Evolutionary conservation across 345 rosid genomes (phyloP).

Genomic region (Clausena lansium): DNA sequence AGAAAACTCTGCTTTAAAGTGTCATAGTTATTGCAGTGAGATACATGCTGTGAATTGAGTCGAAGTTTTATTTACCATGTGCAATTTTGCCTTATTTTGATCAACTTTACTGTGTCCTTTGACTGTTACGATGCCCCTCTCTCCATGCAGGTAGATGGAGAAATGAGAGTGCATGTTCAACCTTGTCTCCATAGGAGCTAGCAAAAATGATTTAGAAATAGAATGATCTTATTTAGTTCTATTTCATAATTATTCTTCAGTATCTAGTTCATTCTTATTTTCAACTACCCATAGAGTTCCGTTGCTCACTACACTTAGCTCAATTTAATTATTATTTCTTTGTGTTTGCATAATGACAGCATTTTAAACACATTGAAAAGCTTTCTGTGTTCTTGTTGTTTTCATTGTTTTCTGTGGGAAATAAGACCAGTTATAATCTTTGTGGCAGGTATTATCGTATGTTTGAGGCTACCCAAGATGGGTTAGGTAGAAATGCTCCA

Average conservation of each 20-base stretch:
- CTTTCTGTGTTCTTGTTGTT: not conserved
- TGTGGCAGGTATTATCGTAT: slow-evolving; percentile 86
- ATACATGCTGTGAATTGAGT: not conserved
- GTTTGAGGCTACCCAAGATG: slow-evolving; percentile 99
- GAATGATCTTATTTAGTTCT: not conserved
- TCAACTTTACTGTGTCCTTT: not conserved
- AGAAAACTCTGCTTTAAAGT: not conserved
- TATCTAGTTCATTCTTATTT: not conserved
- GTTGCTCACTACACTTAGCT: not conserved
- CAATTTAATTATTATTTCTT: not conserved
- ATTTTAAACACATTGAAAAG: not conserved
- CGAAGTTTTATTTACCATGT: not conserved
- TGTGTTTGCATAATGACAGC: not conserved
- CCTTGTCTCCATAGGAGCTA: not conserved
- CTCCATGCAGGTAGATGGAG: not conserved
- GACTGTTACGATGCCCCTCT: not conserved
- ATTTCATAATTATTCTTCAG: not conserved
- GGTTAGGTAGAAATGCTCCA: slow-evolving; percentile 90
- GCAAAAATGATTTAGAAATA: not conserved
- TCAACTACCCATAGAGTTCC: not conserved
- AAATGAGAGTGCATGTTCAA: not conserved
- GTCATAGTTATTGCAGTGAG: not conserved
- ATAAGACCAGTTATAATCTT: slow-evolving; percentile 12
- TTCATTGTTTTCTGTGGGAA: not conserved
- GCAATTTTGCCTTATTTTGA: not conserved